These are phyloP conservation scores for Ceratobasidium sp. DNA, from an alignment of 1,284 basidiomycete species.

Conservation along the genomic window DNA sequence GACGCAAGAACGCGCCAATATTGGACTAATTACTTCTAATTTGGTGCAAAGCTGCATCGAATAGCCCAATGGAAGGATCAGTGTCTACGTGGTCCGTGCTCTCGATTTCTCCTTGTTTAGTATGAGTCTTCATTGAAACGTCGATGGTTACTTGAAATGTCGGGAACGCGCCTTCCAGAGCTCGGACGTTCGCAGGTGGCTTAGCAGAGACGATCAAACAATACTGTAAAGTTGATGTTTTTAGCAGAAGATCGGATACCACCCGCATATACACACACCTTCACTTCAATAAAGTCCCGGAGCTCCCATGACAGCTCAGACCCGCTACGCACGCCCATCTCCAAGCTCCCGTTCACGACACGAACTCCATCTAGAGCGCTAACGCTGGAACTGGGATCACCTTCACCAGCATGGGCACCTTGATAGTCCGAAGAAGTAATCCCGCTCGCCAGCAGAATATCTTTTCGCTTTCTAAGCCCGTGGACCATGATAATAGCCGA, in stretches of 20 bases:
- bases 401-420: conserved; percentile 14
- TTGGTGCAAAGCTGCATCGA: background rate
- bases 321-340: conserved; percentile 21
- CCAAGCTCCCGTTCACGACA: conserved; percentile 33
- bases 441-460: conserved; percentile 25
- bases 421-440: conserved; percentile 27
- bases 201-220: conserved; percentile 27
- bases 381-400: conserved; percentile 24
- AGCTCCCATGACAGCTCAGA: conserved; percentile 41
- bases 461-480: conserved; percentile 33
- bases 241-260: background rate
- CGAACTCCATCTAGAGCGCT: conserved; percentile 31
- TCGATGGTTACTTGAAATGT: conserved; percentile 25
- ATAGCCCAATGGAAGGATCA: conserved; percentile 35
- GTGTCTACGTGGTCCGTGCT: conserved; percentile 19
- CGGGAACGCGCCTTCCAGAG: conserved; percentile 36
- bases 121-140: conserved; percentile 38
- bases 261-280: conserved; percentile 15
- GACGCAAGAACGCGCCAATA: too few species aligned
- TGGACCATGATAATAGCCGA: conserved; percentile 30
- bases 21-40: background rate
- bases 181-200: conserved; percentile 32
- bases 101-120: conserved; percentile 1
- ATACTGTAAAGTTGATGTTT: conserved; percentile 13
- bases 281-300: conserved; percentile 37